A percentile compares a stretch with the other conserved stretches of the same genome.
Conservation (phyloP, 2,329 filamentous ascomycete species). For the Paecilomyces dactylethromorphus region DNA sequence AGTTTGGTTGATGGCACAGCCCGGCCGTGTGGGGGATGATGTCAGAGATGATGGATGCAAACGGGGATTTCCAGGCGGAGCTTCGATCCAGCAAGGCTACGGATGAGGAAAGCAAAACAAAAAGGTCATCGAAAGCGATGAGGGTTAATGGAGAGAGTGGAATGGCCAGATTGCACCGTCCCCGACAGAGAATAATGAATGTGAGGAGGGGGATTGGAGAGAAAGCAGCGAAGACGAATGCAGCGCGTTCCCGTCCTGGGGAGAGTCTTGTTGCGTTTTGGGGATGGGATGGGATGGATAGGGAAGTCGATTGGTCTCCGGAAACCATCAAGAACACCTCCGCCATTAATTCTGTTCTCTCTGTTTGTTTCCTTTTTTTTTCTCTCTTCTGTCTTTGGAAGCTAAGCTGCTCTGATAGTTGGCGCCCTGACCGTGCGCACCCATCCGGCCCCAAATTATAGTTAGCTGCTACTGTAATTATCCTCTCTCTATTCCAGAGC, state of each 20-base stretch:
- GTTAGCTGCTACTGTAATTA: not conserved
- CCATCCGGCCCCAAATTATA: not conserved
- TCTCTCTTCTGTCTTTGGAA: too few species aligned
- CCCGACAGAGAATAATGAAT: not conserved
- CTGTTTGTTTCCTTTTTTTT: not conserved
- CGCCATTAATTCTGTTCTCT: not conserved
- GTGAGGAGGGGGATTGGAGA: conserved; percentile 2
- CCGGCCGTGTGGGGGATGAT: conserved; percentile 2
- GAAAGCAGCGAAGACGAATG: not conserved
- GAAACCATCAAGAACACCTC: too few species aligned
- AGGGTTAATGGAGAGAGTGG: not conserved
- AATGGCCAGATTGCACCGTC: not conserved
- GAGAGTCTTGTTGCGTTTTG: not conserved
- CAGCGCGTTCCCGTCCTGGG: not conserved
- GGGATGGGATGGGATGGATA: too few species aligned
- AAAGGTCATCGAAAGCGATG: conserved; percentile 10
- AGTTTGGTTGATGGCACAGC: not conserved
- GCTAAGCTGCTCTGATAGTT: too few species aligned
- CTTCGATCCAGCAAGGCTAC: conserved; percentile 1
- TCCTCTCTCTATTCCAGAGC: not conserved
- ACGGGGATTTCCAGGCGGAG: not conserved
- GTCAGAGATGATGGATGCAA: not conserved
- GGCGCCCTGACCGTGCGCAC: too few species aligned
- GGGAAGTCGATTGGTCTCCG: not conserved
- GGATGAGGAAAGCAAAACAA: conserved; percentile 11